phyloP scores from a whole-genome alignment of 495 filamentous ascomycete species.

The Aspergillus olivimuriae region DNA sequence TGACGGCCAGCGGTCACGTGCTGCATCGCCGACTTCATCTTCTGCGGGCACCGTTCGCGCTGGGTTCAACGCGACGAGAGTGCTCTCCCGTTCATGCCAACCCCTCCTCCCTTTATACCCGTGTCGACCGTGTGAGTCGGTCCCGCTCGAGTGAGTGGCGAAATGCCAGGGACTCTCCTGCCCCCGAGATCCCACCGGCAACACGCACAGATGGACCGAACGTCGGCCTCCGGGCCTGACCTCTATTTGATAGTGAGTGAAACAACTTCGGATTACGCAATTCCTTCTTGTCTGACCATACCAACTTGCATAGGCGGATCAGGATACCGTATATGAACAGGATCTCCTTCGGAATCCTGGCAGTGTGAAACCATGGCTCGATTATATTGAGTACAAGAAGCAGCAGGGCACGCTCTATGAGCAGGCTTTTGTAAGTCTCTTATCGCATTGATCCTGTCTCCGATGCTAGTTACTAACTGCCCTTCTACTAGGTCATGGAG shows the following conservation, averaged over 20 bases:
- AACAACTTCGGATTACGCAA: constrained; percentile 2
- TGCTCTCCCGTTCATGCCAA: constrained; percentile 20
- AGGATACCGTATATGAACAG: constrained; percentile 93
- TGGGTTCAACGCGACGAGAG: constrained; percentile 22
- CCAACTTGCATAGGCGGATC: constrained; percentile 52
- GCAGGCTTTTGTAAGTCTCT: constrained; percentile 70
- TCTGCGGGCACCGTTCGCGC: constrained; percentile 11
- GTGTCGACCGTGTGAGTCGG: constrained; percentile 32
- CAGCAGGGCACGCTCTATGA: constrained; percentile 82
- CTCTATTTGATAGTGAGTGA: constrained; percentile 71
- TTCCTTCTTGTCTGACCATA: constrained; percentile 12
- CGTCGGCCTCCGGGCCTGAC: constrained; percentile 47
- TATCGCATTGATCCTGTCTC: background rate
- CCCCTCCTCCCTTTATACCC: constrained; percentile 18
- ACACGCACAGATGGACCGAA: constrained; percentile 43
- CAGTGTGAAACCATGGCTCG: constrained; percentile 90
- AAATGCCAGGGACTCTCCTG: constrained; percentile 60
- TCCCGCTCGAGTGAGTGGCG: constrained; percentile 40
- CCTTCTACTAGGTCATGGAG: constrained; percentile 55
- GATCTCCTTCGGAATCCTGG: constrained; percentile 82
- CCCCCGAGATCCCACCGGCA: constrained; percentile 47
- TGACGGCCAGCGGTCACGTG: constrained; percentile 26
- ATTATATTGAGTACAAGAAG: constrained; percentile 88
- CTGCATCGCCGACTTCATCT: constrained; percentile 23
- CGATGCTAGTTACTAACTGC: background rate